Evolutionary conservation across 2,329 filamentous ascomycete species (phyloP).

Genomic region (Calonectria ilicicola): DNA sequence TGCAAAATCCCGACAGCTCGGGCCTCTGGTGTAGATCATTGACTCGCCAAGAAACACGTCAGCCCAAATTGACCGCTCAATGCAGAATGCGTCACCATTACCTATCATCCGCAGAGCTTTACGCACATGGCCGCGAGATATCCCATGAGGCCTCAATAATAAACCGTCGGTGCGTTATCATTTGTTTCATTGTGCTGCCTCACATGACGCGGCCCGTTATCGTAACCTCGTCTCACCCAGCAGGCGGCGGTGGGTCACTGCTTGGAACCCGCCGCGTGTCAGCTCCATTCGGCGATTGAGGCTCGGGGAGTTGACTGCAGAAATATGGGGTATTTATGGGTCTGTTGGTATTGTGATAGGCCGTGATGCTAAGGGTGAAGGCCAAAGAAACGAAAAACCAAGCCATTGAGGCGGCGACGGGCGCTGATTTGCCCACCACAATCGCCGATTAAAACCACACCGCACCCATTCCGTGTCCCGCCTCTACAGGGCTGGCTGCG

Average conservation of each 20-base stretch:
- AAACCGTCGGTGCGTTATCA: not conserved
- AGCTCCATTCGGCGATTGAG: not conserved
- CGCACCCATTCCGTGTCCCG: not conserved
- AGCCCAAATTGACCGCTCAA: not conserved
- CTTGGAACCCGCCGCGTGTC: not conserved
- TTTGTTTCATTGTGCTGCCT: not conserved
- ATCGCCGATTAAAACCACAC: not conserved
- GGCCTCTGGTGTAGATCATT: not conserved
- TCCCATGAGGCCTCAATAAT: not conserved
- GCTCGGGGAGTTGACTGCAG: not conserved
- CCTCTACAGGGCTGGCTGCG: not conserved
- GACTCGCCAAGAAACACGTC: not conserved
- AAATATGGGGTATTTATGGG: not conserved
- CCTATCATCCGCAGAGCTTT: not conserved
- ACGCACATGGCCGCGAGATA: not conserved
- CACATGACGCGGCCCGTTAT: conserved; percentile 13
- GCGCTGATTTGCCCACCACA: not conserved
- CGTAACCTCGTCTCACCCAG: conserved; percentile 2
- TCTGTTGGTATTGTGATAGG: not conserved
- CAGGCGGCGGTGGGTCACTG: not conserved
- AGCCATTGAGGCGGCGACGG: not conserved
- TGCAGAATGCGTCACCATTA: not conserved
- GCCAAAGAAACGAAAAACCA: not conserved
- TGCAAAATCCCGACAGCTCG: not conserved
- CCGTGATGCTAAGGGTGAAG: not conserved